These are phyloP conservation scores for Aspergillus spinulosporus DNA, from an alignment of 2,329 filamentous ascomycete genomes.

Conservation along the genomic window DNA sequence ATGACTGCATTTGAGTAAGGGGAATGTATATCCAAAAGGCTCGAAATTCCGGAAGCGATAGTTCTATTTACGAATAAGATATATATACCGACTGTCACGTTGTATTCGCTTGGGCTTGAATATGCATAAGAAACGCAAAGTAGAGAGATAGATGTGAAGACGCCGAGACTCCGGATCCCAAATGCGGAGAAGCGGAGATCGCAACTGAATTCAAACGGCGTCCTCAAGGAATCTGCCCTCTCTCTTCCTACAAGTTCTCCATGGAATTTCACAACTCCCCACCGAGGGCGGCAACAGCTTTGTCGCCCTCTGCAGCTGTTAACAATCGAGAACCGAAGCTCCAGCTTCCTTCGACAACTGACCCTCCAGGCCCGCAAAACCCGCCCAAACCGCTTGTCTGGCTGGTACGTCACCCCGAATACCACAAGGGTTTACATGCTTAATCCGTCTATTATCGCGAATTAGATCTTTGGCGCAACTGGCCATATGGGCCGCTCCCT, in stretches of 20 bases:
- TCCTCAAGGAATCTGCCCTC: not conserved
- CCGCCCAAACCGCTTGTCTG: conserved; percentile 77
- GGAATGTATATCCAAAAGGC: conserved; percentile 9
- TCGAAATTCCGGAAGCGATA: not conserved
- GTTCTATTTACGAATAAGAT: not conserved
- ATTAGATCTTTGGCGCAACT: conserved; percentile 87
- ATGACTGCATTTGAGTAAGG: conserved; percentile 8
- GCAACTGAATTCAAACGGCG: no score
- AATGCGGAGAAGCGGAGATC: no score
- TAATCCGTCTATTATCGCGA: not conserved
- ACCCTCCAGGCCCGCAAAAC: conserved; percentile 72
- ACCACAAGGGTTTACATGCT: not conserved
- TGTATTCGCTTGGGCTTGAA: no score
- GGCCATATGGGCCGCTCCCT: conserved; percentile 93
- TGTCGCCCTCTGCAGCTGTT: conserved; percentile 17
- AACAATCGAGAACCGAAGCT: conserved; percentile 46
- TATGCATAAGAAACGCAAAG: no score
- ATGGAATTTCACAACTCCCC: conserved; percentile 33
- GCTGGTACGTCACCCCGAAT: conserved; percentile 63
- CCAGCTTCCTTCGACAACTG: conserved; percentile 77
- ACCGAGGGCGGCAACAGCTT: conserved; percentile 21
- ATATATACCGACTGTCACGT: not conserved
- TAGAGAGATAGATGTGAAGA: no score
- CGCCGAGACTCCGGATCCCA: no score
- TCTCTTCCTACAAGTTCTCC: conserved; percentile 5